These are phyloP conservation scores for Diaporthe sp. DNA, from an alignment of 2,329 filamentous ascomycete genomes.

Conservation along the genomic window DNA sequence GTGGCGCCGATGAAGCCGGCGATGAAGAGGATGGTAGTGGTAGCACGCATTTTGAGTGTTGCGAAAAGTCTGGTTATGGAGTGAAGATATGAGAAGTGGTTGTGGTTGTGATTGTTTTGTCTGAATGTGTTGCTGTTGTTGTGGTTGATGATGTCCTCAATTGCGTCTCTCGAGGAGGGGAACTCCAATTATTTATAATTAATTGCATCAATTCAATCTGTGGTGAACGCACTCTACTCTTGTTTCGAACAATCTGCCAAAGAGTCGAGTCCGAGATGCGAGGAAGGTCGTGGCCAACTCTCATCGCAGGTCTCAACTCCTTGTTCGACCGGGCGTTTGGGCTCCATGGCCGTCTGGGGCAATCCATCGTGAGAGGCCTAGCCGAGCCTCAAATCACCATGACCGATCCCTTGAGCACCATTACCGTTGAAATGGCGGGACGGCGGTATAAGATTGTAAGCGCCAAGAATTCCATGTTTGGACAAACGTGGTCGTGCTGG, in stretches of 20 bases:
- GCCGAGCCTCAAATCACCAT: background rate
- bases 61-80: background rate
- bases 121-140: background rate
- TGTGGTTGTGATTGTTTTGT: background rate
- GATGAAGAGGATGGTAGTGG: conserved; percentile 33
- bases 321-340: background rate
- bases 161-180: background rate
- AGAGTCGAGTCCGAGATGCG: background rate
- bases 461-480: background rate
- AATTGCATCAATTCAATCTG: background rate
- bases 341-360: background rate
- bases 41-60: conserved; percentile 33
- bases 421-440: background rate
- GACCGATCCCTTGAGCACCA: background rate
- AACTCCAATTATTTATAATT: background rate
- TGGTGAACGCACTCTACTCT: background rate
- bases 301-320: background rate
- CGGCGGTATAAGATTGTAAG: background rate
- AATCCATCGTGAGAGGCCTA: background rate
- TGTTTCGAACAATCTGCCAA: background rate
- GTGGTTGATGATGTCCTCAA: background rate
- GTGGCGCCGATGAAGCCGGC: conserved; percentile 33
- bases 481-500: background rate
- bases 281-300: background rate
- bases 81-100: background rate